Percentiles rank a stretch among this genome's conserved stretches.
Evolutionary conservation across 1,139 yeast species (phyloP).

Genomic region (Eremothecium cymbalariae): DNA sequence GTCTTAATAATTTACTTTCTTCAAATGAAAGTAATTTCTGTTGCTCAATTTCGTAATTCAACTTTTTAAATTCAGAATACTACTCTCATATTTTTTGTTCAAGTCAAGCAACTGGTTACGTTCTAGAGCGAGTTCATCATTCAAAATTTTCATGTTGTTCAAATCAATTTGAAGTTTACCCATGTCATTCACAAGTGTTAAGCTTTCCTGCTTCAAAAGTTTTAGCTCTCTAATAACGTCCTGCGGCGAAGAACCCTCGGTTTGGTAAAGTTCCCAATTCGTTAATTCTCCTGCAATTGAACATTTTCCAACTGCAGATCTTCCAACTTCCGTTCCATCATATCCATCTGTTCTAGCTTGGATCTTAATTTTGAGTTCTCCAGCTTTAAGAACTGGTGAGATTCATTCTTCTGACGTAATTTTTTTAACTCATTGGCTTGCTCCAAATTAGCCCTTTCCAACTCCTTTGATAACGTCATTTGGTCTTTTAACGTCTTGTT

Average conservation of each 20-base stretch:
- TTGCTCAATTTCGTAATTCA: constrained; percentile 40
- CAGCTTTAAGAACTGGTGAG: constrained; percentile 45
- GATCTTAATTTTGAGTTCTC: constrained; percentile 40
- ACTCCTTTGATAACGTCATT: constrained; percentile 45
- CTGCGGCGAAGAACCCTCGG: constrained; percentile 30
- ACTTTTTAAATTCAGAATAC: constrained; percentile 34
- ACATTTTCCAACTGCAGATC: constrained; percentile 47
- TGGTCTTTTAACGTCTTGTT: constrained; percentile 52
- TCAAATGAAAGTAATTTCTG: constrained; percentile 48
- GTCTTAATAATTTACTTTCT: constrained; percentile 54
- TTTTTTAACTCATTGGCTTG: constrained; percentile 41
- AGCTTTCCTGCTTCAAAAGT: constrained; percentile 35
- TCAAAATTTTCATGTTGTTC: constrained; percentile 26
- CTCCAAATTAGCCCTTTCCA: constrained; percentile 45
- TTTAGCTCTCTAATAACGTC: constrained; percentile 34
- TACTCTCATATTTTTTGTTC: constrained; percentile 27
- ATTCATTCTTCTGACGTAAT: constrained; percentile 37
- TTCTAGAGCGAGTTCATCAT: constrained; percentile 34
- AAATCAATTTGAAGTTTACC: constrained; percentile 28
- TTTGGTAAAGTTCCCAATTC: constrained; percentile 22
- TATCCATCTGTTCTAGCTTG: constrained; percentile 39
- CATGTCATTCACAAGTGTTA: constrained; percentile 37
- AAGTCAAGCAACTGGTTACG: constrained; percentile 33
- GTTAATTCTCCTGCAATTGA: constrained; percentile 35
- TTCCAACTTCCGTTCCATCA: constrained; percentile 41